Conservation (phyloP, 164 flowering plant genomes). For the Hamamelis virginiana region DNA sequence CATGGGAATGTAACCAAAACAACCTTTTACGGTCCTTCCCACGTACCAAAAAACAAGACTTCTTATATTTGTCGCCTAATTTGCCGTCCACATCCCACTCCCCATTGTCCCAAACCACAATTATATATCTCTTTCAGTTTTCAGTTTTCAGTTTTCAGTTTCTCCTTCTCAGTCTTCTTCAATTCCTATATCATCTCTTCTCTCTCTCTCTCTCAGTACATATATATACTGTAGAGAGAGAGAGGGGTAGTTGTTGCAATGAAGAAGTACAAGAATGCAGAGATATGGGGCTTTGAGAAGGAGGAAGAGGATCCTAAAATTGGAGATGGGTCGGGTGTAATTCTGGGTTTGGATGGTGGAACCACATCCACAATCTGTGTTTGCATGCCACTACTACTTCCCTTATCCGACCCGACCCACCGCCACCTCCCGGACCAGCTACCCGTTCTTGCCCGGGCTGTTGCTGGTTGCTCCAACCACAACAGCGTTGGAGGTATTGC, state of each 20-base stretch:
- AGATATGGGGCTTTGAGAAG: background rate
- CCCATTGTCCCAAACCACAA: no score
- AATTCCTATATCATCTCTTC: background rate
- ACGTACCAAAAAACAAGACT: no score
- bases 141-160: no score
- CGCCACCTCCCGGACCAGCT: constrained; percentile 1
- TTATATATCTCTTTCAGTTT: no score
- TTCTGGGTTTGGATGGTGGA: background rate
- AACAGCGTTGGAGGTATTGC: constrained; percentile 13
- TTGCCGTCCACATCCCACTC: no score
- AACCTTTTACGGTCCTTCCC: no score
- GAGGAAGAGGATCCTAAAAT: no score
- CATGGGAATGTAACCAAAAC: no score
- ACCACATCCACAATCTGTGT: constrained; percentile 1
- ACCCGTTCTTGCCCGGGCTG: constrained; percentile 13
- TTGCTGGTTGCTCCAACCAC: constrained; percentile 10
- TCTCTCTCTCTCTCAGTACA: background rate
- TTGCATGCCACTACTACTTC: background rate
- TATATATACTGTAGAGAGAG: no score
- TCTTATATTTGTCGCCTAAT: no score
- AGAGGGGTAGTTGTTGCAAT: background rate
- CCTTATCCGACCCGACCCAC: no score
- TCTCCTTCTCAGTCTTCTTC: no score
- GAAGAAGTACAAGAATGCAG: background rate
- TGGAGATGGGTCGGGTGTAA: background rate